Percentiles rank a stretch among this genome's conserved stretches.
These are phyloP conservation scores for Ascochyta clinopodiicola DNA, from an alignment of 2,329 filamentous ascomycete genomes.

Conservation along the genomic window DNA sequence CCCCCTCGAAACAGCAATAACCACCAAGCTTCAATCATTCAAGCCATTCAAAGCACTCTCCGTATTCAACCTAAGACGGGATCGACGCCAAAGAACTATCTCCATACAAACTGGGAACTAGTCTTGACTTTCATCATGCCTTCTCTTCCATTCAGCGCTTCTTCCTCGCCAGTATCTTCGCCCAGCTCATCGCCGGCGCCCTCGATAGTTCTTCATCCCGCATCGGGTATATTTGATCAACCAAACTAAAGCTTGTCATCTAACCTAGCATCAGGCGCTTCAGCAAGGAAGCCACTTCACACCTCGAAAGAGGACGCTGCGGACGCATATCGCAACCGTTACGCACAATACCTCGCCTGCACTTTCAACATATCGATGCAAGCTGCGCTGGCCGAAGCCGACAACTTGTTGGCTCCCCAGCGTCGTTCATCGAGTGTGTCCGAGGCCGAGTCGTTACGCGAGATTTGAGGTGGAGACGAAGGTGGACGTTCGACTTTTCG, in stretches of 20 bases:
- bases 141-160: conserved; percentile 46
- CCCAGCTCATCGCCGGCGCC: conserved; percentile 41
- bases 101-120: conserved; percentile 35
- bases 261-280: conserved; percentile 44
- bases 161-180: conserved; percentile 46
- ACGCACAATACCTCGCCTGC: conserved; percentile 49
- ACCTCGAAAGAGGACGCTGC: conserved; percentile 42
- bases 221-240: conserved; percentile 51
- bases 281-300: conserved; percentile 43
- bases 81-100: conserved; percentile 43
- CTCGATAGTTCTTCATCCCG: conserved; percentile 49
- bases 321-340: conserved; percentile 45
- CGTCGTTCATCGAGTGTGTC: conserved; percentile 44
- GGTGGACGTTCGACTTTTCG: conserved; percentile 26
- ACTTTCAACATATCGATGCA: conserved; percentile 50
- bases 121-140: conserved; percentile 42
- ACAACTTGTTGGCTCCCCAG: conserved; percentile 42
- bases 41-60: conserved; percentile 18
- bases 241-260: conserved; percentile 44
- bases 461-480: conserved; percentile 28
- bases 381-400: conserved; percentile 47
- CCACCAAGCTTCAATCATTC: conserved; percentile 30
- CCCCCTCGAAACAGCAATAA: conserved; percentile 36
- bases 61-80: conserved; percentile 31
- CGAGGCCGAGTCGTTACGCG: conserved; percentile 44